Conservation (phyloP, 192 early-diverging fungal genomes). For the Backusella circina region DNA sequence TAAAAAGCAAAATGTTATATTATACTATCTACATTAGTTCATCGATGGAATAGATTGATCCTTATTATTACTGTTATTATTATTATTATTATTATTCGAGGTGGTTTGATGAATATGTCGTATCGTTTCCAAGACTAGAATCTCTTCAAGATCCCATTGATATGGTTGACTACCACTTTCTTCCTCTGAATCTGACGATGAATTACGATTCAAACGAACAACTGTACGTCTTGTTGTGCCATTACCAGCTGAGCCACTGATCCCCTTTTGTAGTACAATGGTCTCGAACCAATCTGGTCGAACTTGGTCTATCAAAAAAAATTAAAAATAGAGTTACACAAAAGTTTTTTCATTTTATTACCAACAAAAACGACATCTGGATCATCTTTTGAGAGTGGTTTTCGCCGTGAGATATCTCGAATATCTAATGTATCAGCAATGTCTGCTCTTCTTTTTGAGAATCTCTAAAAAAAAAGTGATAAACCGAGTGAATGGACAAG, state of each 20-base stretch:
- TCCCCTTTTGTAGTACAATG: constrained; percentile 38
- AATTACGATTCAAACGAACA: background rate
- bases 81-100: background rate
- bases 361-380: constrained; percentile 68
- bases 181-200: background rate
- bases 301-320: constrained; percentile 53
- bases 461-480: background rate
- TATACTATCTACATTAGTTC: background rate
- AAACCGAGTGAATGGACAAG: background rate
- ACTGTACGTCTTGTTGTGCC: constrained; percentile 20
- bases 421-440: background rate
- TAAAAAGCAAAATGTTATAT: background rate
- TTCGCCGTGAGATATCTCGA: constrained; percentile 27
- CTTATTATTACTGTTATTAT: no score
- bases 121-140: constrained; percentile 90
- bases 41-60: background rate
- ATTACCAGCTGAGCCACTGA: background rate
- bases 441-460: background rate
- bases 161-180: constrained; percentile 54
- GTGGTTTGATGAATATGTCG: constrained; percentile 28
- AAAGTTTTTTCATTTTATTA: constrained; percentile 14
- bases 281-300: constrained; percentile 63
- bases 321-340: background rate
- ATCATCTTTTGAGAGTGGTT: constrained; percentile 48
- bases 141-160: constrained; percentile 83